Base-by-base conservation (phyloP, 192 early-diverging fungal species). In the Entomortierella chlamydospora region DNA sequence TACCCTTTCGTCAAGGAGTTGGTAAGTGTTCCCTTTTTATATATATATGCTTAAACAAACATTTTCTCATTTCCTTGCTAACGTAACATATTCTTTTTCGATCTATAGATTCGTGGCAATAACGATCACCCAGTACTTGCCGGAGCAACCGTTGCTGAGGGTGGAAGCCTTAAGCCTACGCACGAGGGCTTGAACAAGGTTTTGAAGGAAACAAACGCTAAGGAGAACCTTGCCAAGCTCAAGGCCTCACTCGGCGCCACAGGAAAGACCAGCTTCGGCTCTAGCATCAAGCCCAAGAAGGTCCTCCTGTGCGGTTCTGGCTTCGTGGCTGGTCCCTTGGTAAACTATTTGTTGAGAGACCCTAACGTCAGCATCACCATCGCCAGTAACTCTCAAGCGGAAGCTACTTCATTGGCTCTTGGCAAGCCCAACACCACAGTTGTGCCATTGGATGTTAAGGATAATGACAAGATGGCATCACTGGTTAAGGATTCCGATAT, bases 251-350 rank as follows among this genome's bases (percentile, higher is more conserved):
- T 82, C n/a, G 66, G 60, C 31, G 41, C 47, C 39, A 39, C 52
- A 45, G 23, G 64, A 43, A 41, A 62, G 53, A 57, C 55, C 41
- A 65, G 49, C 63, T 41, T 45, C 33, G 55, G 81, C 11, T 39
- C 53, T 2, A 50, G 41, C 55, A 34, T 34, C 37, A 77, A 72
- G 55, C 65, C 51, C 17, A 58, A 83, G 66, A 79, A 79, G n/a
- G 91, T 96, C 20, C 85, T 96, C 31, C 65, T 97, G 30, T 88
- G 92, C 26, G 95, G 95, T 22, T 95, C 95, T 15, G 97, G 98
- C 12, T 96, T 95, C 82, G 98, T 99, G 22, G 91, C 95, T 26
- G 91, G 88, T 67, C 98, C 98, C 18, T 81, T 96, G 23, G 94
- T 98, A 22, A 94, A 99, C 55, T 95, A 97, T 78, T 74, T 99